Conservation (phyloP, 495 filamentous ascomycete genomes). For the Lasiosphaeria miniovina region DNA sequence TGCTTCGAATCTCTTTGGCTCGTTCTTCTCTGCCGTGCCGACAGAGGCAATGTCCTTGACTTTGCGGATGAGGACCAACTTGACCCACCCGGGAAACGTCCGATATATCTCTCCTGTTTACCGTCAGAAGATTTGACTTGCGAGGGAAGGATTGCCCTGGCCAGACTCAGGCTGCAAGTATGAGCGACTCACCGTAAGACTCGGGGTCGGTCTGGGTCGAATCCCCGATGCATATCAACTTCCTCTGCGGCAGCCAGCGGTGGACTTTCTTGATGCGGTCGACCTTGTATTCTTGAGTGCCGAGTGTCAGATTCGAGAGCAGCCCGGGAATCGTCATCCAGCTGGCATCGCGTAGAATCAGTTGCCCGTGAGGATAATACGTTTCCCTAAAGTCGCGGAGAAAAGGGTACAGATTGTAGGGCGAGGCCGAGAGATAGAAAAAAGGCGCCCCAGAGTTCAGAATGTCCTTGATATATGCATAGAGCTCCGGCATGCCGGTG, state of each 20-base stretch:
- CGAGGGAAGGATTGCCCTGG: neutral
- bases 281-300: slow-evolving; percentile 86
- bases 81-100: slow-evolving; percentile 66
- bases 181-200: slow-evolving; percentile 65
- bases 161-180: neutral
- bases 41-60: slow-evolving; percentile 73
- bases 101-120: slow-evolving; percentile 36
- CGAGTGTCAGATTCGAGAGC: slow-evolving; percentile 71
- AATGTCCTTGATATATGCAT: slow-evolving; percentile 56
- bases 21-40: slow-evolving; percentile 69
- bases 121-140: neutral
- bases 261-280: slow-evolving; percentile 74
- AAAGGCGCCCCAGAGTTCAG: slow-evolving; percentile 62
- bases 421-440: slow-evolving; percentile 93
- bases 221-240: slow-evolving; percentile 83
- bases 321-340: slow-evolving; percentile 84
- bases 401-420: slow-evolving; percentile 92
- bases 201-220: slow-evolving; percentile 91
- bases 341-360: slow-evolving; percentile 80
- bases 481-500: slow-evolving; percentile 80
- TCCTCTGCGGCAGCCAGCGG: slow-evolving; percentile 69
- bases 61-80: slow-evolving; percentile 76
- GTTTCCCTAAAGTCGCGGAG: slow-evolving; percentile 66
- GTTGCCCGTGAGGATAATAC: slow-evolving; percentile 72
- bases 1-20: slow-evolving; percentile 67